Evolutionary conservation across 2,329 filamentous ascomycete genomes (phyloP), one percentile per base, ranked within the genome.

Genomic region (Gaeumannomyces sp.): DNA sequence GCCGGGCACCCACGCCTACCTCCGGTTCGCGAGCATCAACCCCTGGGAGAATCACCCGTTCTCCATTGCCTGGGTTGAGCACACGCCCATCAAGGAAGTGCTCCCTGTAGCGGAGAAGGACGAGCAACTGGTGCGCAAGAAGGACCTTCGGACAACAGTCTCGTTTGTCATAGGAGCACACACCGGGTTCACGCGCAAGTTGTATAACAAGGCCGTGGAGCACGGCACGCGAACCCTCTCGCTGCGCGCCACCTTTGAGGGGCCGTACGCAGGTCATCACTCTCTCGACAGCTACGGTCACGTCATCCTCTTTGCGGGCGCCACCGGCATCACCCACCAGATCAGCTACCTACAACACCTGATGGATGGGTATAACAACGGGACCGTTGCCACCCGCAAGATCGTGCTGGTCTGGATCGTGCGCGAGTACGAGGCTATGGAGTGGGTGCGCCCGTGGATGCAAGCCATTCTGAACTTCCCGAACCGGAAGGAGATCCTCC

Each of bases 281-380:
- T 88, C 87, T 67, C 88, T 98, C 68, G 89, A 93, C 76, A 97
- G 93, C 10, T 98, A 97, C 76, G 94, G 95, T 56, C 95, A 96
- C 59, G 88, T 89, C 59, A 85, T 99, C 68, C 88, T 99, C 65
- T 93, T 97, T 73, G 93, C 94, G 16, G 93, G 93, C 65, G 92
- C 94, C 65, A 93, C 95, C 6, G 95, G 95, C 67, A 98, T 99
- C 77, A 97, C 94, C 1, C 94, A 98, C 75, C 93, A 96, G 74
- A 86, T 98, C 35, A 91, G 93, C 45, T 96, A 96, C 75, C 84
- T 97, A 11, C 89, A 88, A 64, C 89, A 95, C 63, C 80, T 94
- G 5, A 83, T 94, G 66, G 79, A 87, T 64, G 89, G 89, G 4
- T 89, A 85, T 75, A 85, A 86, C 64, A 80, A 85, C 0, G 85